Evolutionary conservation across 768 basidiomycete genomes (phyloP).

Genomic region (Termitomyces sp.): DNA sequence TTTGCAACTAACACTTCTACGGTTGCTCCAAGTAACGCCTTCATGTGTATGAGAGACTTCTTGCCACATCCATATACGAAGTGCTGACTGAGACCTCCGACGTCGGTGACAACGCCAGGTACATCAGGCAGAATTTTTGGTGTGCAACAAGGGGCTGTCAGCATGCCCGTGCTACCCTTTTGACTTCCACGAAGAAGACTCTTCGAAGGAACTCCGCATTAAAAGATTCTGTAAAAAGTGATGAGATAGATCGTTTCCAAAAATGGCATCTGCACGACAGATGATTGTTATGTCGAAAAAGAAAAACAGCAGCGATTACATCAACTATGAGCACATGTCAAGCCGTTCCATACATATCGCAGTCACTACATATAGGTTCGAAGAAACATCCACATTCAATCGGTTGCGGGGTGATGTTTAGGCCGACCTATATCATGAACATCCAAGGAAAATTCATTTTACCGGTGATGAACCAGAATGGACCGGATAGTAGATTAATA

Average conservation of each 20-base stretch:
- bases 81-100: neutral
- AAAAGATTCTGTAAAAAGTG: neutral
- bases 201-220: neutral
- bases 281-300: neutral
- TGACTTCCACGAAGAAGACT: neutral
- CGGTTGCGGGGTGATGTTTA: neutral
- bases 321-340: neutral
- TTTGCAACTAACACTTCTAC: neutral
- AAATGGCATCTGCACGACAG: neutral
- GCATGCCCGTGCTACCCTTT: conserved; percentile 8
- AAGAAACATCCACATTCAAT: neutral
- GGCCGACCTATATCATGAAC: neutral
- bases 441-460: neutral
- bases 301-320: neutral
- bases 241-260: neutral
- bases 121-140: neutral
- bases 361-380: neutral
- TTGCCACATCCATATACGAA: neutral
- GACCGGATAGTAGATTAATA: neutral
- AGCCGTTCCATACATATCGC: neutral
- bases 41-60: neutral
- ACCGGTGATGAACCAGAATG: neutral
- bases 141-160: conserved; percentile 1
- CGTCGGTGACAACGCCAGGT: neutral
- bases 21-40: neutral